These are phyloP conservation scores for Globisporangium nagaii DNA, from an alignment of 352 stramenopile species.

Conservation along the genomic window DNA sequence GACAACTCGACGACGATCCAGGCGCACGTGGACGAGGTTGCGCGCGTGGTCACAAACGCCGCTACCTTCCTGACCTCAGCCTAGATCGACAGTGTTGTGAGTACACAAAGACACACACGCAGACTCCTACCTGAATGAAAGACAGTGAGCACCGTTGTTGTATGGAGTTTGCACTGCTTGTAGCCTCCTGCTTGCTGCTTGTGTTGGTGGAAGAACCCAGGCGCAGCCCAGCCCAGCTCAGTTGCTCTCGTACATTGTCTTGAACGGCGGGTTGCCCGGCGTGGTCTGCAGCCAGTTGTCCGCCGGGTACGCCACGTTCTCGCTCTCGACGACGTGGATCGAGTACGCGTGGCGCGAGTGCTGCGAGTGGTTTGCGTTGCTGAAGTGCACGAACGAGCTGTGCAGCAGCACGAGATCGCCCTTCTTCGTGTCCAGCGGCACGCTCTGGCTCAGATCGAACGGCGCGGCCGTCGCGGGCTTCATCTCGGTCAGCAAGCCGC, in stretches of 20 bases:
- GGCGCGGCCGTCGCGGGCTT: conserved; percentile 37
- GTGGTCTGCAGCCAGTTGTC: conserved; percentile 95
- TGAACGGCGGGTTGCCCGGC: conserved; percentile 43
- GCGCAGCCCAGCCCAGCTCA: background rate
- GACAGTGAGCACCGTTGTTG: no score
- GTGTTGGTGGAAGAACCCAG: no score
- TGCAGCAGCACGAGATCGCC: conserved; percentile 92
- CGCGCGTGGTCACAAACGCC: conserved; percentile 20
- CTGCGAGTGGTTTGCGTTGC: conserved; percentile 88
- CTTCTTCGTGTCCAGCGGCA: conserved; percentile 85
- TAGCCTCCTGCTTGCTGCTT: no score
- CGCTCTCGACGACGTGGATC: conserved; percentile 93
- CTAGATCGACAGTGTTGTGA: no score
- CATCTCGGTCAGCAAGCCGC: conserved; percentile 53
- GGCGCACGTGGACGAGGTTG: conserved; percentile 37
- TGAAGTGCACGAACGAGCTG: conserved; percentile 93
- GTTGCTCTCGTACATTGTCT: conserved; percentile 44
- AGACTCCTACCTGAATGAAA: no score
- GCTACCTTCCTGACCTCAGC: no score
- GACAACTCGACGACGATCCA: conserved; percentile 33
- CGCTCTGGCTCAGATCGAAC: conserved; percentile 50
- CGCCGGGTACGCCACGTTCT: conserved; percentile 73
- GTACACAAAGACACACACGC: no score
- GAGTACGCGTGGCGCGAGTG: conserved; percentile 93
- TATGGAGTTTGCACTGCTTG: no score